Evolutionary conservation across 2,329 filamentous ascomycete genomes (phyloP).

Genomic region (Tolypocladium sp.): DNA sequence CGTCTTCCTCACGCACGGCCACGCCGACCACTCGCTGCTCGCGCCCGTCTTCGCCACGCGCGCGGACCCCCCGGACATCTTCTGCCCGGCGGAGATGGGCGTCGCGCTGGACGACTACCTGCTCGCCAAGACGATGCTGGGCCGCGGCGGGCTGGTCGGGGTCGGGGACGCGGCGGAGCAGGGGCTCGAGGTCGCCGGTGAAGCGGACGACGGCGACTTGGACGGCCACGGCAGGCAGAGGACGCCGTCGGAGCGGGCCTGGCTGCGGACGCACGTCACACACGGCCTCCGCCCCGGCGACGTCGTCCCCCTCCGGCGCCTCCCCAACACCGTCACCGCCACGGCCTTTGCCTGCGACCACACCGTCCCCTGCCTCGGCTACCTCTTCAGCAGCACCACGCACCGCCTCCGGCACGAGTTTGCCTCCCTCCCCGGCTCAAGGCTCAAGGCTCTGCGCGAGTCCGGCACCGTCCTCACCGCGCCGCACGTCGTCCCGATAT

Average conservation of each 20-base stretch:
- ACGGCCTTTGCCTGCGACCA: constrained; percentile 36
- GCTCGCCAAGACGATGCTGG: constrained; percentile 30
- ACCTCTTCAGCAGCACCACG: constrained; percentile 31
- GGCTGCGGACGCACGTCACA: constrained; percentile 28
- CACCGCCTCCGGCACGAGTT: constrained; percentile 29
- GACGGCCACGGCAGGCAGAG: neutral
- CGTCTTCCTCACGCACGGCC: constrained; percentile 40
- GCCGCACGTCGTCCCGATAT: constrained; percentile 27
- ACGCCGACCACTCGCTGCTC: constrained; percentile 36
- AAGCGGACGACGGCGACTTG: constrained; percentile 8
- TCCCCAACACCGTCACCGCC: constrained; percentile 25
- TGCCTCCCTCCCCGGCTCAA: constrained; percentile 20
- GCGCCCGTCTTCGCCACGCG: constrained; percentile 32
- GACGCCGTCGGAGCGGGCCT: constrained; percentile 8
- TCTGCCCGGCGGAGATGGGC: constrained; percentile 31
- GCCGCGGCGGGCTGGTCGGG: constrained; percentile 26
- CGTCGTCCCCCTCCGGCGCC: constrained; percentile 27
- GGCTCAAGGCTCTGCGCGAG: constrained; percentile 28
- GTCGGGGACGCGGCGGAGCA: constrained; percentile 14
- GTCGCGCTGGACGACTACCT: constrained; percentile 29
- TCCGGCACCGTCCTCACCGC: constrained; percentile 29
- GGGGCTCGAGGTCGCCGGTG: constrained; percentile 6
- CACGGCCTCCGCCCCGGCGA: constrained; percentile 27
- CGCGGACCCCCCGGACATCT: constrained; percentile 35
- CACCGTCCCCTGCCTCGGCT: constrained; percentile 37